Base-by-base conservation (phyloP, 2,329 filamentous ascomycete genomes). In the Aspergillus caelatus region DNA sequence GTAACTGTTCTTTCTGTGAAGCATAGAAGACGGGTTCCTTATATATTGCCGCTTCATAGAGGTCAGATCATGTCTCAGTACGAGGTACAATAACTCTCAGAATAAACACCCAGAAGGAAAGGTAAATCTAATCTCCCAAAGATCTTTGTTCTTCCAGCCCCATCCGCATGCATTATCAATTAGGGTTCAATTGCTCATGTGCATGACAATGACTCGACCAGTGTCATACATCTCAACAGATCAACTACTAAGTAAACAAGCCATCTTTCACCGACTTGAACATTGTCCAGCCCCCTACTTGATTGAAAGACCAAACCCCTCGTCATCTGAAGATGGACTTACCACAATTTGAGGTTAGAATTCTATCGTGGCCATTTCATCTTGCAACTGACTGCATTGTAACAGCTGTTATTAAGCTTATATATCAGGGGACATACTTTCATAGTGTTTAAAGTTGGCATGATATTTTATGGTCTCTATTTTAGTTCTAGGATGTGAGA, bases 311-410 rank as follows among this genome's bases (percentile, higher is more conserved):
- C 2, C 2, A 16, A 39, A 19, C 6, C 5, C 14, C 34, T 4
- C 12, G 2, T 19, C 2, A 19, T 39, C 16, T 19, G 7, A 16
- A 3, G 19, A 3, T 19, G 16, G 8, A 19, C 16, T 1, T 9
- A 9, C 7, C 9, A 41, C 8, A 41, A 1, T 3, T n/a, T 1
- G 16, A 41, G 16, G 39, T 7, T 19, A 10, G 0, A 16, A 0
- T 7, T 16, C 16, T 4, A n/a, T 3, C 8, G 7, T 19, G 39
- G 16, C 19, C 19, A 16, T 8, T 41, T 41, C 3, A 2, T 41
- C 2, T 1, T 41, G 3, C 16, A 9, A 41, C 2, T n/a, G 9
- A 7, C 39, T 1, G 16, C 8, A 9, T 41, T 41, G 7, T 8
- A 4, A n/a, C 8, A 9, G 39, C 19, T 41, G 7, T n/a, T 9